phyloP scores from a whole-genome alignment of 306 rosid genomes.

The Prunus padus region DNA sequence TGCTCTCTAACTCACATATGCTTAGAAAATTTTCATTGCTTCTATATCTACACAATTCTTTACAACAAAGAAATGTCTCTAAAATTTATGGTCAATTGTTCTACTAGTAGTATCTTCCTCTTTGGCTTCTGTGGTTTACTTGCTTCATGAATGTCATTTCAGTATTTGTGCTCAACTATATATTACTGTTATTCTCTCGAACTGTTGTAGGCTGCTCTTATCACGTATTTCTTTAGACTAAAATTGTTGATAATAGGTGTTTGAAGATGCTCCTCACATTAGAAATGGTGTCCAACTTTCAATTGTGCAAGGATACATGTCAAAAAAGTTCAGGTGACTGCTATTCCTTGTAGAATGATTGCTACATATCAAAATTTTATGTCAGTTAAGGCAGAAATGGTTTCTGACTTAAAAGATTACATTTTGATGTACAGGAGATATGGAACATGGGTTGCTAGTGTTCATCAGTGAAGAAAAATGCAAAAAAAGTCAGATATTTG shows the following conservation, averaged over 20 bases:
- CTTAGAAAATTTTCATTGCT: not conserved
- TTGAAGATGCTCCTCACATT: slow-evolving; percentile 57
- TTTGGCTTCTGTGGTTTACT: slow-evolving; percentile 1
- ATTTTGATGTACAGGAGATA: slow-evolving; percentile 60
- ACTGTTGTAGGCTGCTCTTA: slow-evolving; percentile 17
- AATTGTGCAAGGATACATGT: slow-evolving; percentile 86
- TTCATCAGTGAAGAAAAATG: too few relatives aligned
- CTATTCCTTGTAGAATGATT: slow-evolving; percentile 12
- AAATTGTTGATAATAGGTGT: slow-evolving; percentile 48
- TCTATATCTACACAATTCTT: not conserved
- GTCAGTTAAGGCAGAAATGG: slow-evolving; percentile 20
- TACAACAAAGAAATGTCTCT: not conserved
- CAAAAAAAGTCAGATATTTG: too few relatives aligned
- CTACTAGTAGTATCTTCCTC: not conserved
- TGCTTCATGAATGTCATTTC: not conserved
- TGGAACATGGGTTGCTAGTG: slow-evolving; percentile 87
- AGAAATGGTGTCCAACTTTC: slow-evolving; percentile 66
- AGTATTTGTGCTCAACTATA: not conserved
- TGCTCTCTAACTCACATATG: not conserved
- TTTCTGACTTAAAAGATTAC: slow-evolving; percentile 33
- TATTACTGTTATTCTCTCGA: not conserved
- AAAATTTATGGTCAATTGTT: not conserved
- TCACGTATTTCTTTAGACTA: slow-evolving; percentile 22
- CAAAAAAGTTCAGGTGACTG: slow-evolving; percentile 70
- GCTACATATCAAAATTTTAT: not conserved